Evolutionary conservation across 202 grass and related monocot species (phyloP).

Genomic region (Musa balbisiana): DNA sequence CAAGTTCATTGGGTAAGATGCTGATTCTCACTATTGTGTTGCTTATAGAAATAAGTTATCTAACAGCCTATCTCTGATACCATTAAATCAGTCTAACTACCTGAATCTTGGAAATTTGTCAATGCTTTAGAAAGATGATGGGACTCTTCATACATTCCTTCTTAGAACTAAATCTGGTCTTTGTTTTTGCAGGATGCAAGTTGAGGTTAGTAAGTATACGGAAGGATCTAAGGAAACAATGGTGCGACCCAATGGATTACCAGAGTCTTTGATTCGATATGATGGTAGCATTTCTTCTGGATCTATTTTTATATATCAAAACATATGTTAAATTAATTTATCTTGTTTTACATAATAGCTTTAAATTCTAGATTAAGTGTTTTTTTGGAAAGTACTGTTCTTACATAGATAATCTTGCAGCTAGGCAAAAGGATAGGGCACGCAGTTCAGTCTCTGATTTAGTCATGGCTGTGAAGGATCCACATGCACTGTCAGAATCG

Average conservation of each 20-base stretch:
- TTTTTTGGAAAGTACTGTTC: background rate
- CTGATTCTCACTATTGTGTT: background rate
- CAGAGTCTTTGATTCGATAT: conserved; percentile 83
- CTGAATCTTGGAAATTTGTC: background rate
- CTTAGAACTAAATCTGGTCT: conserved; percentile 5
- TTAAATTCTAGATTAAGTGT: background rate
- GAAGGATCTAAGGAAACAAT: conserved; percentile 33
- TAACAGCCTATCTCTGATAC: background rate
- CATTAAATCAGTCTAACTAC: background rate
- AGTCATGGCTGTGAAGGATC: conserved; percentile 65
- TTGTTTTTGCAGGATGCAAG: conserved; percentile 75
- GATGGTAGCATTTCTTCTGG: conserved; percentile 42
- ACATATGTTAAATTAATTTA: background rate
- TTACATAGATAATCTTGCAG: conserved; percentile 29
- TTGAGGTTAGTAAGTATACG: conserved; percentile 92
- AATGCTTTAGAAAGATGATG: background rate
- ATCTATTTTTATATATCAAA: conserved; percentile 4
- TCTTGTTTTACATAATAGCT: background rate
- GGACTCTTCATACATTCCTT: background rate
- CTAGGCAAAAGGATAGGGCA: conserved; percentile 75
- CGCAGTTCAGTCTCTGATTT: conserved; percentile 81
- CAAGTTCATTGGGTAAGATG: conserved; percentile 79
- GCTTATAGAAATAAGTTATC: background rate
- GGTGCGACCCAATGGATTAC: conserved; percentile 70
- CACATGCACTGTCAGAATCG: conserved; percentile 50